Percentiles rank a stretch among this genome's conserved stretches.
Evolutionary conservation across 2,329 filamentous ascomycete genomes (phyloP).

Genomic region (Fusarium pseudonygamai): DNA sequence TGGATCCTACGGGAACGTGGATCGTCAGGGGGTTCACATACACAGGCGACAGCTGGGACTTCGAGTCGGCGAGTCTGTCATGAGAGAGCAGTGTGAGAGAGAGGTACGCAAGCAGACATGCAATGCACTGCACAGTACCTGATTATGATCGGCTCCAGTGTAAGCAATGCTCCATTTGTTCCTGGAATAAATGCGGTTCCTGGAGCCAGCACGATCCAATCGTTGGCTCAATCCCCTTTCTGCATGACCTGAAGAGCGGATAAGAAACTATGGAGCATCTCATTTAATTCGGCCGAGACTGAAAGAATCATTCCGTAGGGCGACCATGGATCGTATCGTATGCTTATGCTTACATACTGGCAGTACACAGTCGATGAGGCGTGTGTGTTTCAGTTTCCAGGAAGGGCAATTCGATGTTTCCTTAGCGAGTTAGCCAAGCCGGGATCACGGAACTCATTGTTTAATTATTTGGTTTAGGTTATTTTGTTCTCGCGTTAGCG

Average conservation of each 20-base stretch:
- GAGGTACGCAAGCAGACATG: neutral
- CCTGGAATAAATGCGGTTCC: constrained; percentile 14
- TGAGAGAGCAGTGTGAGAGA: neutral
- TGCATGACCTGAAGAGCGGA: constrained; percentile 28
- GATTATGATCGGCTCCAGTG: constrained; percentile 25
- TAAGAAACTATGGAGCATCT: constrained; percentile 13
- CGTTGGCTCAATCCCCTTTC: constrained; percentile 19
- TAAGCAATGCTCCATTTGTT: constrained; percentile 2
- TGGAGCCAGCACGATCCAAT: constrained; percentile 14
- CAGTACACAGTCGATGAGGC: neutral
- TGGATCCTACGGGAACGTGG: neutral
- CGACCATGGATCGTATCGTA: neutral
- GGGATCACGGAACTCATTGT: constrained; percentile 22
- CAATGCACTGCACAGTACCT: constrained; percentile 10
- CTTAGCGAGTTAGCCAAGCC: constrained; percentile 31
- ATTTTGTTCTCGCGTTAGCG: constrained; percentile 16
- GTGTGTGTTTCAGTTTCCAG: constrained; percentile 5
- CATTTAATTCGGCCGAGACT: constrained; percentile 23
- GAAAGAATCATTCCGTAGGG: neutral
- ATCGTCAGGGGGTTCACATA: constrained; percentile 2
- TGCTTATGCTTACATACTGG: neutral
- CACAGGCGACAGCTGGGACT: neutral
- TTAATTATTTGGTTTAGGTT: constrained; percentile 1
- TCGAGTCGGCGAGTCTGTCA: neutral
- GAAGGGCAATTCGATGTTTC: constrained; percentile 4